phyloP scores from a whole-genome alignment of 1,284 basidiomycete species.

The Testicularia cyperi region DNA sequence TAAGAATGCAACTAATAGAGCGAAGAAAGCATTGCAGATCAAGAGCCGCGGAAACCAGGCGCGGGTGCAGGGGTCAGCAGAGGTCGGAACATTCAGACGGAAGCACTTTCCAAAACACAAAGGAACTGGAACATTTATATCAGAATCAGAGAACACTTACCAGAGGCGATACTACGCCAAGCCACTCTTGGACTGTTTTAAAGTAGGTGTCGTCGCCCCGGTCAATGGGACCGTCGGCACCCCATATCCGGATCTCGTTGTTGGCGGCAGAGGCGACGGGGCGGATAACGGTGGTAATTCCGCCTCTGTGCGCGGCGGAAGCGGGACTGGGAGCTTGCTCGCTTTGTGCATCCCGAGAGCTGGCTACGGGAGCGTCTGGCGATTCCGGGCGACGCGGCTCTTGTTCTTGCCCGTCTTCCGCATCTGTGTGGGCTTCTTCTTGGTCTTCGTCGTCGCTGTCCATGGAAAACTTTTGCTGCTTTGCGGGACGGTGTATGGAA shows the following conservation, averaged over 20 bases:
- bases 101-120: no score
- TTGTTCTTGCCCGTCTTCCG: not conserved
- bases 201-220: constrained; percentile 36
- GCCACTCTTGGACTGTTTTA: constrained; percentile 29
- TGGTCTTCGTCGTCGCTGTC: constrained; percentile 40
- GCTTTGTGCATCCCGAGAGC: no score
- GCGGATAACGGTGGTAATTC: not conserved
- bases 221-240: constrained; percentile 37
- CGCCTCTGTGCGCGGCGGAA: not conserved
- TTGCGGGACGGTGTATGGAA: constrained; percentile 4
- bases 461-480: constrained; percentile 37
- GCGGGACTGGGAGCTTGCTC: no score
- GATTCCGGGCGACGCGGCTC: not conserved
- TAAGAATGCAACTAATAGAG: no score
- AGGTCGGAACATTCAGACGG: no score
- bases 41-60: no score
- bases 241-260: constrained; percentile 24
- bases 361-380: no score
- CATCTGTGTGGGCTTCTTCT: constrained; percentile 1
- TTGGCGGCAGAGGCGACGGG: constrained; percentile 5
- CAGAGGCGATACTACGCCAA: constrained; percentile 13
- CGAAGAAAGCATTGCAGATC: not conserved
- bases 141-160: constrained; percentile 14
- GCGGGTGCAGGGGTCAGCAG: no score
- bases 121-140: no score